Percentiles rank a stretch among this genome's conserved stretches.
These are phyloP conservation scores for Dentipellis sp. DNA, from an alignment of 768 basidiomycete species.

Conservation along the genomic window DNA sequence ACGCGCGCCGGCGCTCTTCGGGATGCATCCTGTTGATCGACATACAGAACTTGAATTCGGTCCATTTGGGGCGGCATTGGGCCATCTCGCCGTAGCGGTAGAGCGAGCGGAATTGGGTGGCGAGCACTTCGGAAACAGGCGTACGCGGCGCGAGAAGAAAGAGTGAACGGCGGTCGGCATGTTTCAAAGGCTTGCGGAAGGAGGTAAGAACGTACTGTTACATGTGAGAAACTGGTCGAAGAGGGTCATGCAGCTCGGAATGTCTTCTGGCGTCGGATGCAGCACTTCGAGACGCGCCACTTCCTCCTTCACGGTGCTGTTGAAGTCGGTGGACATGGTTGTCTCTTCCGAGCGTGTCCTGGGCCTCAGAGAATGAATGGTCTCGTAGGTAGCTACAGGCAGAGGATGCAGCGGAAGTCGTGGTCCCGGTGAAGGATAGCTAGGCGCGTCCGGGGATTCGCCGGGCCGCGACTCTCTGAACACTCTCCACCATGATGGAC, in stretches of 20 bases:
- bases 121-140: constrained; percentile 43
- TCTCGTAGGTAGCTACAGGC: too few species aligned
- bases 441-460: too few species aligned
- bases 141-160: neutral
- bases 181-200: too few species aligned
- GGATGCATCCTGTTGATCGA: constrained; percentile 69
- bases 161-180: too few species aligned
- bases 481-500: too few species aligned
- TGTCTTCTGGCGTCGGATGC: constrained; percentile 70
- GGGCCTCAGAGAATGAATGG: too few species aligned
- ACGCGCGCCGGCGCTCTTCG: constrained; percentile 70
- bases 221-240: constrained; percentile 69
- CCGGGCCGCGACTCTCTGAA: too few species aligned
- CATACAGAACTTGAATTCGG: constrained; percentile 95
- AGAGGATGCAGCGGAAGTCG: too few species aligned
- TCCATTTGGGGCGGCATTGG: constrained; percentile 67
- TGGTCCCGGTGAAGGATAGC: neutral
- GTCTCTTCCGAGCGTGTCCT: neutral
- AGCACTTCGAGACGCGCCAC: constrained; percentile 50
- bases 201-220: constrained; percentile 37
- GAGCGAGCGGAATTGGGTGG: constrained; percentile 72
- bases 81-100: constrained; percentile 77
- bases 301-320: constrained; percentile 57
- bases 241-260: constrained; percentile 73
- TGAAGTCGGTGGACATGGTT: constrained; percentile 22